Evolutionary conservation across 2,329 filamentous ascomycete genomes (phyloP).

Genomic region (Ilyonectria mors-panacis): DNA sequence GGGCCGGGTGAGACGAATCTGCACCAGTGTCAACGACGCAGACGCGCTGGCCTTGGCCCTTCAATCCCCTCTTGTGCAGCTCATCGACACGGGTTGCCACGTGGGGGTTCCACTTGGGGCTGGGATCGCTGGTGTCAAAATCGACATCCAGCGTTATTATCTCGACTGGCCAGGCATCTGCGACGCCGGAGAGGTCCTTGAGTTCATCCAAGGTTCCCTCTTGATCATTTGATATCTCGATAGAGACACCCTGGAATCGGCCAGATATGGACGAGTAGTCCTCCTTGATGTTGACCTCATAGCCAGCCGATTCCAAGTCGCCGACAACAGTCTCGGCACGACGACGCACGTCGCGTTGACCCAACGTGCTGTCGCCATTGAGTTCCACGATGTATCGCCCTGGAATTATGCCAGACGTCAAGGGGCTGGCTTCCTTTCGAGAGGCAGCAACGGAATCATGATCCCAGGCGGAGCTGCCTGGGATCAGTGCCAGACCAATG

Average conservation of each 20-base stretch:
- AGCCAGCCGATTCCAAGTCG: constrained; percentile 6
- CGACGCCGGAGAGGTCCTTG: constrained; percentile 23
- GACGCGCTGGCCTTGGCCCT: constrained; percentile 38
- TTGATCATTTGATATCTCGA: constrained; percentile 9
- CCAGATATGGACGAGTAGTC: constrained; percentile 4
- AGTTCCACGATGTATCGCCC: constrained; percentile 20
- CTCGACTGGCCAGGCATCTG: constrained; percentile 27
- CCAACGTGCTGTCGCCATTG: neutral
- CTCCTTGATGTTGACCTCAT: constrained; percentile 4
- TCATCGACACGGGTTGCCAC: constrained; percentile 33
- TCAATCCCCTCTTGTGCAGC: constrained; percentile 37
- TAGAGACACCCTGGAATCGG: constrained; percentile 14
- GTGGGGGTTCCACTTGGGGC: constrained; percentile 38
- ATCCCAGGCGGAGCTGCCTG: constrained; percentile 3
- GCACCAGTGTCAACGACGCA: constrained; percentile 42
- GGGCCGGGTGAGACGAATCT: constrained; percentile 33
- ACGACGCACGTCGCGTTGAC: neutral
- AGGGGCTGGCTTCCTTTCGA: neutral
- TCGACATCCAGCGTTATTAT: constrained; percentile 22
- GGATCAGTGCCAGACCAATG: neutral
- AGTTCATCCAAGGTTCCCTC: constrained; percentile 16
- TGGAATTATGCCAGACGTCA: constrained; percentile 8
- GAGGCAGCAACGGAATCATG: constrained; percentile 8
- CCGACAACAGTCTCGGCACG: neutral
- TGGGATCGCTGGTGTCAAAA: constrained; percentile 18